These are phyloP conservation scores for Umbelopsis sp. DNA, from an alignment of 192 early-diverging fungal genomes.

Conservation along the genomic window DNA sequence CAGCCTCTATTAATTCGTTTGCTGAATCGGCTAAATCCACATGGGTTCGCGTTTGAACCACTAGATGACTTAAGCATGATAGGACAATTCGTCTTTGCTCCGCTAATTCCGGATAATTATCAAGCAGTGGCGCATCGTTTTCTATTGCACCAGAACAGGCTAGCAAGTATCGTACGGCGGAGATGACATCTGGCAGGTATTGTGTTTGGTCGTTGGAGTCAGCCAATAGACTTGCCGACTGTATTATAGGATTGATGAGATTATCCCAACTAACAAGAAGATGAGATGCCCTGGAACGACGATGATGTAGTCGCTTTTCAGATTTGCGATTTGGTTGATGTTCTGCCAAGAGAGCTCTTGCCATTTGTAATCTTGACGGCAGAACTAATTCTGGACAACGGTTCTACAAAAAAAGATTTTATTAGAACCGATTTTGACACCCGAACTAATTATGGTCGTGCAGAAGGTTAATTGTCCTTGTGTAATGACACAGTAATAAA, in stretches of 20 bases:
- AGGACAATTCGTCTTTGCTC: slow-evolving; percentile 34
- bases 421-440: slow-evolving; percentile 1
- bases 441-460: slow-evolving; percentile 18
- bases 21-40: slow-evolving; percentile 6
- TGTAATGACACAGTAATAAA: background rate
- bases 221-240: slow-evolving; percentile 12
- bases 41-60: slow-evolving; percentile 21
- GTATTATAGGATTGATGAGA: slow-evolving; percentile 10
- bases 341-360: slow-evolving; percentile 12
- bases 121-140: slow-evolving; percentile 37
- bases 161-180: slow-evolving; percentile 22
- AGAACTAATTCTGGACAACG: slow-evolving; percentile 18
- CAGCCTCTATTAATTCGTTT: slow-evolving; percentile 13
- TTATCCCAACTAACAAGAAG: slow-evolving; percentile 19
- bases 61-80: slow-evolving; percentile 28
- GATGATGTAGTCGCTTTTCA: slow-evolving; percentile 9
- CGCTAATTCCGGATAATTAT: slow-evolving; percentile 33
- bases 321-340: background rate
- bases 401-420: slow-evolving; percentile 3
- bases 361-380: slow-evolving; percentile 13
- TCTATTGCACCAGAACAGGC: slow-evolving; percentile 23
- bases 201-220: background rate
- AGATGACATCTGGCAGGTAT: slow-evolving; percentile 17
- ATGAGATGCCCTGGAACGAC: slow-evolving; percentile 7
- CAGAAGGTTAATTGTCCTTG: slow-evolving; percentile 5